phyloP scores from a whole-genome alignment of 139 green algal species.

The Nannochloris sp. region DNA sequence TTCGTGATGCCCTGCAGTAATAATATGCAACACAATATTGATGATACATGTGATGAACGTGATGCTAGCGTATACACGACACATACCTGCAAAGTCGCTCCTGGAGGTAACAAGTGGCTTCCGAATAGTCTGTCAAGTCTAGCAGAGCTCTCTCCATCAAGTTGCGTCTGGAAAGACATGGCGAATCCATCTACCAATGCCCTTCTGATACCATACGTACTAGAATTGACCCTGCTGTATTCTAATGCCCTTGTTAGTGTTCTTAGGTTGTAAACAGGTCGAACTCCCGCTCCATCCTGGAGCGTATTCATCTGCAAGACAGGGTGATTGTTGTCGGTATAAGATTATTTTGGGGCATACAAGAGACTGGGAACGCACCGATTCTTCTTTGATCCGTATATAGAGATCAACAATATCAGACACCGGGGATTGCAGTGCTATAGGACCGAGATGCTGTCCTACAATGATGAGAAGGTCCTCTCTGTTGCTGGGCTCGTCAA shows the following conservation, averaged over 20 bases:
- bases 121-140: constrained; percentile 63
- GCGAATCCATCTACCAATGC: constrained; percentile 83
- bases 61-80: no score
- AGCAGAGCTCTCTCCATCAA: constrained; percentile 33
- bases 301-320: constrained; percentile 32
- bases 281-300: constrained; percentile 74
- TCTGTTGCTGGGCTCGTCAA: constrained; percentile 59
- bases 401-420: constrained; percentile 90
- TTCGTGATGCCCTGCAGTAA: constrained; percentile 38
- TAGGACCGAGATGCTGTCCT: constrained; percentile 55
- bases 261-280: constrained; percentile 86
- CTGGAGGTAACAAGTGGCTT: constrained; percentile 35
- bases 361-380: constrained; percentile 34
- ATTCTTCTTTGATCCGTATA: constrained; percentile 60
- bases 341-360: not conserved
- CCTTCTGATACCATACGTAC: constrained; percentile 78
- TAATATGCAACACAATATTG: constrained; percentile 40
- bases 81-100: no score
- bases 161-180: constrained; percentile 92
- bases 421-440: constrained; percentile 40
- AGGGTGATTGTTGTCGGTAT: constrained; percentile 18
- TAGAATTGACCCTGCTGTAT: constrained; percentile 59
- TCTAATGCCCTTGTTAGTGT: constrained; percentile 85
- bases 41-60: constrained; percentile 27
- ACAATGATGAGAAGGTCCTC: constrained; percentile 81